A percentile compares a stretch with the other conserved stretches of the same genome.
Evolutionary conservation across 495 filamentous ascomycete species (phyloP).

Genomic region (Melanomma pulvis-pyrius): DNA sequence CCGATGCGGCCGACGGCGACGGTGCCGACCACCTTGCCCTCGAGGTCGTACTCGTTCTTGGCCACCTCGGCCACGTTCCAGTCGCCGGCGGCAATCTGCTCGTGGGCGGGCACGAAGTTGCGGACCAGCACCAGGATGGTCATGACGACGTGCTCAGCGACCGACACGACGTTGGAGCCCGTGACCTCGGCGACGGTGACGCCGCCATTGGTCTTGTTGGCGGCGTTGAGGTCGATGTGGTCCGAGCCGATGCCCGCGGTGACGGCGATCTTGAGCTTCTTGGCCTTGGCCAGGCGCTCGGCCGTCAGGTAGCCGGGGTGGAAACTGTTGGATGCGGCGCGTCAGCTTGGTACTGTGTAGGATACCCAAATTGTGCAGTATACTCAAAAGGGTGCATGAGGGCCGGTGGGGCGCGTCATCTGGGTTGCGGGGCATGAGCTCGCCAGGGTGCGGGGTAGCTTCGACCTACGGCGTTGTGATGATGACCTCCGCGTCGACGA

Average conservation of each 20-base stretch:
- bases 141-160: conserved; percentile 82
- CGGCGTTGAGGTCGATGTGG: conserved; percentile 94
- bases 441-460: conserved; percentile 29
- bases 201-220: conserved; percentile 98
- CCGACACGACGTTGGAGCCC: conserved; percentile 60
- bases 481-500: conserved; percentile 96
- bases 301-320: conserved; percentile 97
- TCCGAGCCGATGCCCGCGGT: conserved; percentile 98
- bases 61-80: conserved; percentile 96
- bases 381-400: not conserved
- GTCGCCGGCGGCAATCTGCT: conserved; percentile 82
- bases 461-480: conserved; percentile 91
- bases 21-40: conserved; percentile 96
- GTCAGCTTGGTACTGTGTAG: not conserved
- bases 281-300: conserved; percentile 94
- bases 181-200: conserved; percentile 97
- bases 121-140: conserved; percentile 94
- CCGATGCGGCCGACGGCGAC: conserved; percentile 97
- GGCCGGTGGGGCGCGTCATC: conserved; percentile 4
- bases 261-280: conserved; percentile 94
- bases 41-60: conserved; percentile 97
- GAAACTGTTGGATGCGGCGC: conserved; percentile 62
- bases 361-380: no score
- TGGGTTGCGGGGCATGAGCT: conserved; percentile 30
- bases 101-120: conserved; percentile 98